These are phyloP conservation scores for Iodosphaeria phyllophila DNA, from an alignment of 2,329 filamentous ascomycete genomes.

Conservation along the genomic window DNA sequence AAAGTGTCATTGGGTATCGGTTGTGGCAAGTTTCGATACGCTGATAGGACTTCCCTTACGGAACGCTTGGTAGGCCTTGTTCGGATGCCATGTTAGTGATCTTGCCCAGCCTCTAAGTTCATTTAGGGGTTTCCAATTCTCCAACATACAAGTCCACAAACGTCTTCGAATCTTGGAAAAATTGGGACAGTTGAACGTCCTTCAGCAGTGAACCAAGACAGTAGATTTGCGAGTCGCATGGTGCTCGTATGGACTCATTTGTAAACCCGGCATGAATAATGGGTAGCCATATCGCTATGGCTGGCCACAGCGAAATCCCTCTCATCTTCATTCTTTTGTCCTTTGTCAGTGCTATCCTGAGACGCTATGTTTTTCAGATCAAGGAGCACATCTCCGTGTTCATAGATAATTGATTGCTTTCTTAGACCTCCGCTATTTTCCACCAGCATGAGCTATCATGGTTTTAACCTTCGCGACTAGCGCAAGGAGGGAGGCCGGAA, in stretches of 20 bases:
- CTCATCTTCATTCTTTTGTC: too few species aligned
- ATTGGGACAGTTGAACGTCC: slow-evolving; percentile 41
- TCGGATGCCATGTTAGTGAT: background rate
- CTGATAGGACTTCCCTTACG: slow-evolving; percentile 38
- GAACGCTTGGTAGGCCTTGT: slow-evolving; percentile 38
- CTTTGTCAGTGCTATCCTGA: too few species aligned
- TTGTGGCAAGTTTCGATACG: slow-evolving; percentile 38
- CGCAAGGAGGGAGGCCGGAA: too few species aligned
- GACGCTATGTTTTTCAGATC: too few species aligned
- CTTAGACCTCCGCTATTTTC: too few species aligned
- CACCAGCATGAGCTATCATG: too few species aligned
- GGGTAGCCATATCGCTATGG: too few species aligned
- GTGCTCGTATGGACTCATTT: slow-evolving; percentile 40
- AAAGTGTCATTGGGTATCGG: slow-evolving; percentile 46
- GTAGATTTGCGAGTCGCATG: slow-evolving; percentile 50
- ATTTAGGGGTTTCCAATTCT: background rate
- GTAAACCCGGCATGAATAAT: slow-evolving; percentile 28
- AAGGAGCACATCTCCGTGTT: too few species aligned
- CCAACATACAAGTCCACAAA: slow-evolving; percentile 46
- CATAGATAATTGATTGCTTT: too few species aligned
- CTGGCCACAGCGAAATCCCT: too few species aligned
- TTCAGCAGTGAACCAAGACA: slow-evolving; percentile 45
- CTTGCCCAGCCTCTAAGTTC: background rate
- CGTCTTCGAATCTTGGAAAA: slow-evolving; percentile 50
- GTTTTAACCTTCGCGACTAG: too few species aligned